phyloP scores from a whole-genome alignment of 345 rosid species.

The Heritiera littoralis region DNA sequence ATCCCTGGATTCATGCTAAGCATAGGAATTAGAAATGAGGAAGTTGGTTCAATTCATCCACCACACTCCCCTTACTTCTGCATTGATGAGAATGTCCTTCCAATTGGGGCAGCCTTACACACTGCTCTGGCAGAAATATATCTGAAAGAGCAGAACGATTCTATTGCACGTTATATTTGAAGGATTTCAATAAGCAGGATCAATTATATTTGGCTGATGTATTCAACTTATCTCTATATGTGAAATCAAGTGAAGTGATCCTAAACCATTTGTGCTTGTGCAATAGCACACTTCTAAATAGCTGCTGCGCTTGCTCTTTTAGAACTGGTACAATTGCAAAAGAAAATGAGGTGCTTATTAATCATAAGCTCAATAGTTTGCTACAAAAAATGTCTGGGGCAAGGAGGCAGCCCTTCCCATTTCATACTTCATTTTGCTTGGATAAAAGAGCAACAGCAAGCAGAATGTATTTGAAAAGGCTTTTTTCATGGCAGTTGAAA shows the following conservation, averaged over 20 bases:
- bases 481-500: too few species aligned
- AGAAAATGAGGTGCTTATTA: not conserved
- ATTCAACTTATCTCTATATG: not conserved
- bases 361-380: not conserved
- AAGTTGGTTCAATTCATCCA: conserved; percentile 58
- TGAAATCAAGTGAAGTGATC: not conserved
- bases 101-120: conserved; percentile 69
- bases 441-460: too few species aligned
- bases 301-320: not conserved
- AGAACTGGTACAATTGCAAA: not conserved
- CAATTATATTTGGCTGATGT: conserved; percentile 10
- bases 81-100: conserved; percentile 79
- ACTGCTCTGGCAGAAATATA: conserved; percentile 69
- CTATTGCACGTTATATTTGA: conserved; percentile 10
- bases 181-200: not conserved
- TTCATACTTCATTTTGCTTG: too few species aligned
- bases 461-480: too few species aligned
- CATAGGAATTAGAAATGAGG: conserved; percentile 68
- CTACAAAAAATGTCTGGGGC: too few species aligned
- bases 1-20: conserved; percentile 70
- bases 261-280: not conserved
- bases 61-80: conserved; percentile 77
- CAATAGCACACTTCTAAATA: not conserved
- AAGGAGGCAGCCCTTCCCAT: too few species aligned
- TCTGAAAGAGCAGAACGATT: conserved; percentile 44